Percentiles rank a stretch among this genome's conserved stretches.
phyloP scores from a whole-genome alignment of 2,329 filamentous ascomycete genomes.

The Beauveria australis region DNA sequence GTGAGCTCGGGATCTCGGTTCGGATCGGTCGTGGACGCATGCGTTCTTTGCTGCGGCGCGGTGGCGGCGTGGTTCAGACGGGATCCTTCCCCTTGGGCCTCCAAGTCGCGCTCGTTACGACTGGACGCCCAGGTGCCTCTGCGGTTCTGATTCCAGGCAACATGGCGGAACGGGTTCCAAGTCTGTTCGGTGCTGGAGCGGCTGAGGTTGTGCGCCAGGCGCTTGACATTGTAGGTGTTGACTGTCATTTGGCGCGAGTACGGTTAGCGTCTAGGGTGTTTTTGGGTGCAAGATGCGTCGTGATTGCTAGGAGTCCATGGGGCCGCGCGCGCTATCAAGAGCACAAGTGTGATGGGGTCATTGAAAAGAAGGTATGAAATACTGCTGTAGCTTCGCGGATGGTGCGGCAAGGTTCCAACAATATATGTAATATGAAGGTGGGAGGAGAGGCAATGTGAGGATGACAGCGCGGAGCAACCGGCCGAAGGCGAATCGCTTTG shows the following conservation, averaged over 20 bases:
- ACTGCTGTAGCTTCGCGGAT: not conserved
- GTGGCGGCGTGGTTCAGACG: conserved; percentile 28
- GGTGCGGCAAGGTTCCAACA: not conserved
- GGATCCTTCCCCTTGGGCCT: conserved; percentile 19
- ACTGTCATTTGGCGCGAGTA: conserved; percentile 24
- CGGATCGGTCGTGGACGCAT: conserved; percentile 9
- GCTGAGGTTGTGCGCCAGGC: conserved; percentile 34
- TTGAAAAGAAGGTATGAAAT: not conserved
- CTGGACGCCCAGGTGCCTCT: conserved; percentile 29
- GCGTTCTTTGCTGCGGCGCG: conserved; percentile 21
- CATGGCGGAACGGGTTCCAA: conserved; percentile 38
- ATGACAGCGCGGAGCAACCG: not conserved
- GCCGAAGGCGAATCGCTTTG: not conserved
- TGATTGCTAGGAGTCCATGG: not conserved
- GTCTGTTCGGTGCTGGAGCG: conserved; percentile 29
- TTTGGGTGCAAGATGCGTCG: not conserved
- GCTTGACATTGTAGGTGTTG: conserved; percentile 38
- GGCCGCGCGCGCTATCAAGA: not conserved
- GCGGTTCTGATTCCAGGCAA: conserved; percentile 26
- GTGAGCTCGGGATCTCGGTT: conserved; percentile 9
- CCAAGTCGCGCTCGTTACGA: conserved; percentile 15
- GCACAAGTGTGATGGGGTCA: not conserved
- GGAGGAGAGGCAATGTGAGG: not conserved
- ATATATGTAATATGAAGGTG: not conserved
- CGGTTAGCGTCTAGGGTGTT: not conserved